Evolutionary conservation across 2,329 filamentous ascomycete species (phyloP).

Genomic region (Colletotrichum plurivorum): DNA sequence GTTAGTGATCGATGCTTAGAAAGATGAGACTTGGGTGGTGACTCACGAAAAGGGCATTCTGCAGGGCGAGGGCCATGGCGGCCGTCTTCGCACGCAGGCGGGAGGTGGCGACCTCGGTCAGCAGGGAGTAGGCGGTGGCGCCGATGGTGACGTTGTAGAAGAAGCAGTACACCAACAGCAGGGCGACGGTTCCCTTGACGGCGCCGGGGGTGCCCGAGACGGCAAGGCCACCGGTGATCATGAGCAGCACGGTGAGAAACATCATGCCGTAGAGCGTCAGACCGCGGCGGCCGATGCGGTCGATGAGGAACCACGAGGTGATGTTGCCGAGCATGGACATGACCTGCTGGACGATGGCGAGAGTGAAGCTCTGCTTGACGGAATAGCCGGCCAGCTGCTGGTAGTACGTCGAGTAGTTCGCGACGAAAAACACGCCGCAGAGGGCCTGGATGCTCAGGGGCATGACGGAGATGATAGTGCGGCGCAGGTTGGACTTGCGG

Average conservation of each 20-base stretch:
- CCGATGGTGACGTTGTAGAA: constrained; percentile 58
- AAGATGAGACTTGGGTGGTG: no score
- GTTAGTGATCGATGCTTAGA: neutral
- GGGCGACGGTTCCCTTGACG: constrained; percentile 47
- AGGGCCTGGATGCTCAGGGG: constrained; percentile 53
- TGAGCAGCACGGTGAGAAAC: constrained; percentile 46
- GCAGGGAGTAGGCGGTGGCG: constrained; percentile 53
- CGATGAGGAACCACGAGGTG: constrained; percentile 50
- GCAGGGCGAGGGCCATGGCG: constrained; percentile 52
- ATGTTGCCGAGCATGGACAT: constrained; percentile 49
- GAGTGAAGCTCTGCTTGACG: constrained; percentile 50
- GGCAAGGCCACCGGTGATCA: constrained; percentile 50
- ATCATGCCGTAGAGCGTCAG: constrained; percentile 51
- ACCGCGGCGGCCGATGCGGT: constrained; percentile 48
- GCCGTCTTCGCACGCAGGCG: constrained; percentile 56
- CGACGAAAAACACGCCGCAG: constrained; percentile 52
- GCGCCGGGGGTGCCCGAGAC: constrained; percentile 28
- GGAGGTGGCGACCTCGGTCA: constrained; percentile 55
- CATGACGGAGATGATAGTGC: constrained; percentile 56
- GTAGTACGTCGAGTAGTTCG: constrained; percentile 57
- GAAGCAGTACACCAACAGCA: constrained; percentile 56
- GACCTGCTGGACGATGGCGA: constrained; percentile 50
- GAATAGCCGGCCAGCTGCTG: constrained; percentile 57
- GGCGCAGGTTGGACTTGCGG: constrained; percentile 53
- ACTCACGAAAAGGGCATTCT: constrained; percentile 49